Base-by-base conservation (phyloP, 768 basidiomycete species). In the Asterophora parasitica region DNA sequence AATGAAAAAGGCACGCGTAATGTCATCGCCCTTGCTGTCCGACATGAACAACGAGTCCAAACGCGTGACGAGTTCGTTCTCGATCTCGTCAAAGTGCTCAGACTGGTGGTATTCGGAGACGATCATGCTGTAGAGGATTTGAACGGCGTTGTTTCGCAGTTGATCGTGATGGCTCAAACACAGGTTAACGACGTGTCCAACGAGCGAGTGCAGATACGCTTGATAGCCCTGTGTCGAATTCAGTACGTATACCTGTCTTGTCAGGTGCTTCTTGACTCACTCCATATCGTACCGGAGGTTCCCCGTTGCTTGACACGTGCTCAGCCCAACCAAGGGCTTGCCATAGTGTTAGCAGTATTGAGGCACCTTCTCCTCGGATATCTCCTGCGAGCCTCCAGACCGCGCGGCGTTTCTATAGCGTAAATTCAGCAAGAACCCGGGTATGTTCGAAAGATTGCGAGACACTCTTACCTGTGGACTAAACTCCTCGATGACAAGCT, bases 351-450 rank as follows among this genome's bases (percentile, higher is more conserved):
- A 86, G 65, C 37, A 97, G 65, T 47, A 95, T 82, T 5, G 79
- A 71, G 1, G 92, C 87, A 12, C 92, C 94, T 63, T 95, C 89
- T 8, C 92, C 93, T 17, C 95, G 81, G 58, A 97, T 82, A 67
- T 98, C 95, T 20, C 93, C 93, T 4, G 89, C 92, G n/a, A 97
- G 79, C 31, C 91, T 81, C 94, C 94, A 97, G 8, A 94, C 89
- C 3, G 94, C 89, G 35, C 94, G 83, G 34, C 92, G 88, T 83
- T 92, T 92, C 90, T 96, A 44, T 42, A 33, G 27, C 53, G 15
- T 57, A 49, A 12, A 52, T 23, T 44, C 31, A 39, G 38, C 38
- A 30, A 36, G 10, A 26, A 33, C 17, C 47, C 46, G 15, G 28
- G 27, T 39, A 39, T 7, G 8, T n/a, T 20, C 50, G 46, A 23